Percentiles rank a stretch among this genome's conserved stretches.
These are phyloP conservation scores for Blastobotrys malaysiensis DNA, from an alignment of 1,139 yeast genomes.

Conservation along the genomic window DNA sequence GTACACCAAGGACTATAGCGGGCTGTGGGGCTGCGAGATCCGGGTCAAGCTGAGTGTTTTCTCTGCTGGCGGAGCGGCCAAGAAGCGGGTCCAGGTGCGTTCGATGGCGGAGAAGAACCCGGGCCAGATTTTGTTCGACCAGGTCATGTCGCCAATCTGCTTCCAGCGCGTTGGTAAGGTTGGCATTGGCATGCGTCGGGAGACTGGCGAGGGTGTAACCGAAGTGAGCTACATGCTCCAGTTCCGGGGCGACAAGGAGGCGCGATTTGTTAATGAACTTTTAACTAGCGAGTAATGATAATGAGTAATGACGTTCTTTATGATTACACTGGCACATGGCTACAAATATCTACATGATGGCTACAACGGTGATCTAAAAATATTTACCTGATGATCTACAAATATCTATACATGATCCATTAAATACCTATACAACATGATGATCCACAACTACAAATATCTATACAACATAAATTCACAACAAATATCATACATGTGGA, in stretches of 20 bases:
- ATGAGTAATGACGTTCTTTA: constrained; percentile 5
- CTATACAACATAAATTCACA: too few relatives aligned
- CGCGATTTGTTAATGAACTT: constrained; percentile 23
- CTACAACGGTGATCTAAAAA: too few relatives aligned
- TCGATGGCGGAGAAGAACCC: constrained; percentile 9
- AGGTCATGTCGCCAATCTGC: constrained; percentile 15
- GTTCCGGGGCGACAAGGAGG: constrained; percentile 29
- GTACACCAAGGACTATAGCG: constrained; percentile 18
- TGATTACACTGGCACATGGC: too few relatives aligned
- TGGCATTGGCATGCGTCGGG: constrained; percentile 22
- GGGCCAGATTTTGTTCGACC: constrained; percentile 18
- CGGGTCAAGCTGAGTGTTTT: constrained; percentile 22
- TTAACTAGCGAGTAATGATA: constrained; percentile 17
- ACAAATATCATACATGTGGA: too few relatives aligned
- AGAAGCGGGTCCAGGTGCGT: constrained; percentile 16
- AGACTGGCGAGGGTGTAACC: constrained; percentile 5
- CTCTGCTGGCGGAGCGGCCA: constrained; percentile 18
- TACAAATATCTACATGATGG: background rate
- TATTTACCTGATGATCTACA: too few relatives aligned
- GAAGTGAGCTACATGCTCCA: constrained; percentile 28
- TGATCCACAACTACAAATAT: too few relatives aligned
- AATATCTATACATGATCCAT: too few relatives aligned
- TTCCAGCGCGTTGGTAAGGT: constrained; percentile 25
- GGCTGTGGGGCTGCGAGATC: constrained; percentile 18
- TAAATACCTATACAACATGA: too few relatives aligned